Evolutionary conservation across 2,329 filamentous ascomycete species (phyloP).

Genomic region (Beauveria brongniartii): DNA sequence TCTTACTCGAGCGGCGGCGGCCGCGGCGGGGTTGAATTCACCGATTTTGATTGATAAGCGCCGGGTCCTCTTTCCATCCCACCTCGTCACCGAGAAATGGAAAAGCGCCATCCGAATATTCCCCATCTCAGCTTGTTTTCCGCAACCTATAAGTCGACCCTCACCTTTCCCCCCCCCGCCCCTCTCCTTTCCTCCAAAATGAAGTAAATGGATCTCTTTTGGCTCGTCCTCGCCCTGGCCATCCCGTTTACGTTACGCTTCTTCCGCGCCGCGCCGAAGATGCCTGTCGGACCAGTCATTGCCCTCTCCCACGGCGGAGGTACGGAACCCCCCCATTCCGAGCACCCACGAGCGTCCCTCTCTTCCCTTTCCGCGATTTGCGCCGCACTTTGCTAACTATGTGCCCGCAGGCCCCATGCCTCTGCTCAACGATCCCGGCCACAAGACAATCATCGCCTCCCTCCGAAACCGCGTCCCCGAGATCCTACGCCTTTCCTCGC

Average conservation of each 20-base stretch:
- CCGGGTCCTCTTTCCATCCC: not conserved
- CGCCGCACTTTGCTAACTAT: not conserved
- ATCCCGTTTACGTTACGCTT: not conserved
- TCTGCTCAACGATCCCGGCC: slow-evolving; percentile 44
- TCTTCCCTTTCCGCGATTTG: not conserved
- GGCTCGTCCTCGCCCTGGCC: not conserved
- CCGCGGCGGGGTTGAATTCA: too few relatives aligned
- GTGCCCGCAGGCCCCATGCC: slow-evolving; percentile 43
- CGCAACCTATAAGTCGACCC: not conserved
- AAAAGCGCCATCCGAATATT: not conserved
- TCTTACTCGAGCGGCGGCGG: too few relatives aligned
- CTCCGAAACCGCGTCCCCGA: slow-evolving; percentile 45
- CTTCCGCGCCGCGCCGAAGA: slow-evolving; percentile 17
- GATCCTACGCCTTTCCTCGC: slow-evolving; percentile 45
- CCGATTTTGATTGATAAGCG: slow-evolving; percentile 1
- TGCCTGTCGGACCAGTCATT: slow-evolving; percentile 36
- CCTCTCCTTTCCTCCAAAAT: not conserved
- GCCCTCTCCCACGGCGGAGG: slow-evolving; percentile 44
- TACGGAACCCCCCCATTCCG: slow-evolving; percentile 16
- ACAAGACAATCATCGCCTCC: slow-evolving; percentile 42
- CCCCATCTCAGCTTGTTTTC: not conserved
- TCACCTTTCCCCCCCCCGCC: not conserved
- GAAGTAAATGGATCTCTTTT: slow-evolving; percentile 6
- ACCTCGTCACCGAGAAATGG: not conserved
- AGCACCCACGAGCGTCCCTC: not conserved